Conservation (phyloP, 140 eudicot genomes). For the Stevia rebaudiana region DNA sequence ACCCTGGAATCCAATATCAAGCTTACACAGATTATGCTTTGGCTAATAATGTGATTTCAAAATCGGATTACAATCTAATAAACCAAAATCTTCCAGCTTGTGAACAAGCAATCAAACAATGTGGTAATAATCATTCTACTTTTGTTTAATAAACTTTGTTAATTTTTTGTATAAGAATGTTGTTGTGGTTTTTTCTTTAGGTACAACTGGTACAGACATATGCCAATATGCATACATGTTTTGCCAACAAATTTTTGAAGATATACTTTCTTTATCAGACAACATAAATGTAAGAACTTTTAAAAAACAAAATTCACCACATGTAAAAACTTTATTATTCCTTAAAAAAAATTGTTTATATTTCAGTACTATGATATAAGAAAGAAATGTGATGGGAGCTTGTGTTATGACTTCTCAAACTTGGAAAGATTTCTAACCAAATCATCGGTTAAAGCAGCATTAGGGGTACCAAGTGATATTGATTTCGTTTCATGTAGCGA, state of each 20-base stretch:
- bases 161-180: neutral
- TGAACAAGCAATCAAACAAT: conserved; percentile 47
- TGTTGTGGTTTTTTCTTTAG: conserved; percentile 23
- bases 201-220: conserved; percentile 37
- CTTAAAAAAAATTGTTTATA: neutral
- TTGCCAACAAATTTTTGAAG: conserved; percentile 50
- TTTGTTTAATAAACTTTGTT: neutral
- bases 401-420: conserved; percentile 72
- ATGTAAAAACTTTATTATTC: neutral
- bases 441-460: conserved; percentile 40
- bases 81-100: conserved; percentile 39
- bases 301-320: neutral
- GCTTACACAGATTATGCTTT: conserved; percentile 81
- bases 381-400: conserved; percentile 53
- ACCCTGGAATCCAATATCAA: conserved; percentile 71
- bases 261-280: conserved; percentile 30
- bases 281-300: conserved; percentile 47
- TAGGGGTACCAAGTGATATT: conserved; percentile 52
- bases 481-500: conserved; percentile 66
- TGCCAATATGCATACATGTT: conserved; percentile 44
- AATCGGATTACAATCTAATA: conserved; percentile 42
- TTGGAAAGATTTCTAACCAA: conserved; percentile 48
- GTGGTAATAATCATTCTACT: conserved; percentile 39
- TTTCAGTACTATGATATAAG: conserved; percentile 70
- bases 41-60: conserved; percentile 41